Evolutionary conservation across 345 rosid genomes (phyloP).

Genomic region (Aquilaria sinensis): DNA sequence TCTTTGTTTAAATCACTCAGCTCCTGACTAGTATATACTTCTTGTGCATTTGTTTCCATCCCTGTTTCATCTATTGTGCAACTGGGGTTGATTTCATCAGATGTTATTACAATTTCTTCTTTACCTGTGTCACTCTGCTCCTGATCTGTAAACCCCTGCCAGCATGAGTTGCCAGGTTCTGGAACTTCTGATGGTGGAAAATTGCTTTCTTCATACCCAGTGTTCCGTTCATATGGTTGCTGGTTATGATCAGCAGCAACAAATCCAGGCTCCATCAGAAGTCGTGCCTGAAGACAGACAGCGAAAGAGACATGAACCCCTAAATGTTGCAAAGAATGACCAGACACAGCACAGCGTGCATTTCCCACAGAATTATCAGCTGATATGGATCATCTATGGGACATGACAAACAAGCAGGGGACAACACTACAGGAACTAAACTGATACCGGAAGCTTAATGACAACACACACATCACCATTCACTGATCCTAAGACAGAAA

Average conservation of each 20-base stretch:
- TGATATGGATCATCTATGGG: too few species aligned
- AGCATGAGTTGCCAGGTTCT: slow-evolving; percentile 27
- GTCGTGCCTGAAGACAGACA: slow-evolving; percentile 63
- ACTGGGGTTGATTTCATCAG: too few species aligned
- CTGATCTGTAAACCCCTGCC: slow-evolving; percentile 22
- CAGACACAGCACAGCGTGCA: not conserved
- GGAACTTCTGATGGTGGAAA: slow-evolving; percentile 27
- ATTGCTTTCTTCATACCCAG: slow-evolving; percentile 22
- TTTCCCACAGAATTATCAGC: not conserved
- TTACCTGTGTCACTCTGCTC: slow-evolving; percentile 13
- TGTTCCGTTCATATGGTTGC: slow-evolving; percentile 23
- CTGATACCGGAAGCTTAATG: too few species aligned
- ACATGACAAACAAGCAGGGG: not conserved
- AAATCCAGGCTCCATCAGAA: slow-evolving; percentile 59
- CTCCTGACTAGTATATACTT: slow-evolving; percentile 13
- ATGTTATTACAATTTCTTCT: too few species aligned
- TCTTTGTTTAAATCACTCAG: slow-evolving; percentile 30
- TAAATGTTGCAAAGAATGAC: not conserved
- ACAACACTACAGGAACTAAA: too few species aligned
- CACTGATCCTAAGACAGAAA: too few species aligned
- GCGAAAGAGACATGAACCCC: slow-evolving; percentile 1
- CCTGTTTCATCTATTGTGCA: slow-evolving; percentile 41
- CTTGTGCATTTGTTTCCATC: slow-evolving; percentile 38
- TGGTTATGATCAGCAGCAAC: slow-evolving; percentile 33
- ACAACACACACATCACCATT: too few species aligned